phyloP scores from a whole-genome alignment of 306 rosid species.

The Begonia peltatifolia region DNA sequence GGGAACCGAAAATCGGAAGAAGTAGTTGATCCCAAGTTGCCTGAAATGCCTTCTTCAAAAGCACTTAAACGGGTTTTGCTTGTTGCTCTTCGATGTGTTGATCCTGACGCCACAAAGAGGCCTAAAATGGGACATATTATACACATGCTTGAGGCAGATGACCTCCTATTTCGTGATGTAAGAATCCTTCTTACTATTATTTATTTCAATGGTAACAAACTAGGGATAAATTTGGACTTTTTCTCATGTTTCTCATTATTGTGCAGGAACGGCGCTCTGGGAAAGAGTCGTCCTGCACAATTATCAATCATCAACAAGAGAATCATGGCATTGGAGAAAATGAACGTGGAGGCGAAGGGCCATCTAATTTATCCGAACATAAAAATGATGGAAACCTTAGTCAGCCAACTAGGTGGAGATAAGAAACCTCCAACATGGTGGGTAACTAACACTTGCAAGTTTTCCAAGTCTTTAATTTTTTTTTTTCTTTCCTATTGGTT shows the following conservation, averaged over 20 bases:
- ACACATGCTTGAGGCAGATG: conserved; percentile 98
- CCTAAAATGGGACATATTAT: conserved; percentile 96
- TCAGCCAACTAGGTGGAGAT: conserved; percentile 49
- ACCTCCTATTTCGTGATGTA: conserved; percentile 61
- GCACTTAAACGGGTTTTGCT: conserved; percentile 74
- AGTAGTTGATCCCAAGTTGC: conserved; percentile 78
- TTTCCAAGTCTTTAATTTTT: conserved; percentile 11
- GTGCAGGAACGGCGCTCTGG: conserved; percentile 45
- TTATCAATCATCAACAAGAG: conserved; percentile 27
- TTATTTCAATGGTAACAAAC: neutral
- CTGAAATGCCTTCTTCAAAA: conserved; percentile 75
- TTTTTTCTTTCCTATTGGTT: conserved; percentile 8
- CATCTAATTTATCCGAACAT: conserved; percentile 46
- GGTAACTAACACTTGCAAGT: conserved; percentile 24
- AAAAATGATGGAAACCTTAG: conserved; percentile 26
- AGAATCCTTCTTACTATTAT: conserved; percentile 12
- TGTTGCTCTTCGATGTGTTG: conserved; percentile 92
- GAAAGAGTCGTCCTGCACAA: conserved; percentile 35
- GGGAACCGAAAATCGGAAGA: conserved; percentile 75
- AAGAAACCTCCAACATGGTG: conserved; percentile 12
- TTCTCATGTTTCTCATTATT: neutral
- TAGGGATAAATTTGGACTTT: neutral
- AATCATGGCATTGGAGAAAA: conserved; percentile 23
- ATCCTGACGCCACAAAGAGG: conserved; percentile 87
- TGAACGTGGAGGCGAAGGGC: conserved; percentile 33